Conservation (phyloP, 2,329 filamentous ascomycete genomes). For the Bimuria novae-zelandiae region DNA sequence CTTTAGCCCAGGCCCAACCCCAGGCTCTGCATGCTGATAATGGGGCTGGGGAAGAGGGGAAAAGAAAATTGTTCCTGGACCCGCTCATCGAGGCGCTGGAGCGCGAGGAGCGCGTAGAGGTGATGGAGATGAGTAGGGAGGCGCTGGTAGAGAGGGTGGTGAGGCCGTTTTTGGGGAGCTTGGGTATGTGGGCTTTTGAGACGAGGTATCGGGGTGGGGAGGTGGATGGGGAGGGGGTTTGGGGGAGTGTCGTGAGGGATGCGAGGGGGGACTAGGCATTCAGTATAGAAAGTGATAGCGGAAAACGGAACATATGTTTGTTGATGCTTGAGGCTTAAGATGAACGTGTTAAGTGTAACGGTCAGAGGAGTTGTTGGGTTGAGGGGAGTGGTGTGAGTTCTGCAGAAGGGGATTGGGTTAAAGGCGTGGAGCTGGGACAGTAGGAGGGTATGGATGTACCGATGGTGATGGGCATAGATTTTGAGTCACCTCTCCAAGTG, state of each 20-base stretch:
- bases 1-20: too few species aligned
- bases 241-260: slow-evolving; percentile 40
- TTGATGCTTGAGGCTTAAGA: too few species aligned
- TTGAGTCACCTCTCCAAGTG: too few species aligned
- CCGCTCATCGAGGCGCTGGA: slow-evolving; percentile 41
- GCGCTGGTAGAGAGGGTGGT: slow-evolving; percentile 77
- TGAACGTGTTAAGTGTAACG: too few species aligned
- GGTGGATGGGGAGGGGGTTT: slow-evolving; percentile 36
- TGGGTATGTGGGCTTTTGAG: slow-evolving; percentile 94
- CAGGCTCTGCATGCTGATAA: slow-evolving; percentile 7
- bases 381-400: too few species aligned
- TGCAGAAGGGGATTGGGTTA: too few species aligned
- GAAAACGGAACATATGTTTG: too few species aligned
- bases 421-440: too few species aligned
- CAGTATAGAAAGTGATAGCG: too few species aligned
- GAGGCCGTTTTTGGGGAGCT: slow-evolving; percentile 84
- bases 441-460: too few species aligned
- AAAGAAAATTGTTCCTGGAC: slow-evolving; percentile 51
- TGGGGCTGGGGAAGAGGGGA: slow-evolving; percentile 20
- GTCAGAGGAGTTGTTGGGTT: too few species aligned
- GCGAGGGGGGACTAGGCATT: slow-evolving; percentile 24
- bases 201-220: slow-evolving; percentile 82
- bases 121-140: slow-evolving; percentile 59
- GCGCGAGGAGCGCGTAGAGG: slow-evolving; percentile 45
- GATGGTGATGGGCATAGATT: too few species aligned